These are phyloP conservation scores for Globisporangium recalcitrans DNA, from an alignment of 352 stramenopile species.

Conservation along the genomic window DNA sequence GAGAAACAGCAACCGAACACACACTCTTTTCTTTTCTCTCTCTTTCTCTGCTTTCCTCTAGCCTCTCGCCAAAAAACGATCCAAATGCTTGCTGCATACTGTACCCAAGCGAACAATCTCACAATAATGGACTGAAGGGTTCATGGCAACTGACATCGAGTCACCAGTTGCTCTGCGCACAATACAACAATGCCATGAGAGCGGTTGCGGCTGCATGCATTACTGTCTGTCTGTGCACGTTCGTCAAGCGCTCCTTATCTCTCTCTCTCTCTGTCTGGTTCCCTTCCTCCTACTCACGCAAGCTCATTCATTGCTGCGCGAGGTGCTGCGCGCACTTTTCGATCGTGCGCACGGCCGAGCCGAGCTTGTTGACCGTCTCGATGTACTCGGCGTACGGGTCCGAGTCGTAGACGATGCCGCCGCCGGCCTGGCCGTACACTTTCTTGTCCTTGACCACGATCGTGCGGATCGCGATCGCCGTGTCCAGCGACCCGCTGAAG, in stretches of 20 bases:
- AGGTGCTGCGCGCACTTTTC: conserved; percentile 70
- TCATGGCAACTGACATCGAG: neutral
- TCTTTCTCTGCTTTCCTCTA: neutral
- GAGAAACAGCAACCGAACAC: conserved; percentile 7
- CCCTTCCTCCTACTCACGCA: no score
- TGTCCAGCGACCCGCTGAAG: conserved; percentile 85
- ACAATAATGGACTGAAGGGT: no score
- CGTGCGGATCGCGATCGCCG: conserved; percentile 86
- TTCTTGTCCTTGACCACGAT: conserved; percentile 78
- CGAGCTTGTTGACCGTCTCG: conserved; percentile 88
- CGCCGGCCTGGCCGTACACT: conserved; percentile 81
- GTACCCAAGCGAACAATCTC: conserved; percentile 5
- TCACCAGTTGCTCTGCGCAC: no score
- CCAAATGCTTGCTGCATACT: conserved; percentile 6
- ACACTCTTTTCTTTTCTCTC: conserved; percentile 1
- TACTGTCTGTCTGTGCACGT: neutral
- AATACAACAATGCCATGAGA: neutral
- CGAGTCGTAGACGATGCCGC: conserved; percentile 88
- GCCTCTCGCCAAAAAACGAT: no score
- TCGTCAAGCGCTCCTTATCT: neutral
- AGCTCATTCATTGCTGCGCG: conserved; percentile 11
- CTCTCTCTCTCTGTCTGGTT: neutral
- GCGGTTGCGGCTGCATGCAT: neutral
- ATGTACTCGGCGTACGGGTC: conserved; percentile 83
- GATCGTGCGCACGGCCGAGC: conserved; percentile 75